Percentiles rank a stretch among this genome's conserved stretches.
Evolutionary conservation across 2,329 filamentous ascomycete species (phyloP).

Genomic region (Sarocladium oryzae): DNA sequence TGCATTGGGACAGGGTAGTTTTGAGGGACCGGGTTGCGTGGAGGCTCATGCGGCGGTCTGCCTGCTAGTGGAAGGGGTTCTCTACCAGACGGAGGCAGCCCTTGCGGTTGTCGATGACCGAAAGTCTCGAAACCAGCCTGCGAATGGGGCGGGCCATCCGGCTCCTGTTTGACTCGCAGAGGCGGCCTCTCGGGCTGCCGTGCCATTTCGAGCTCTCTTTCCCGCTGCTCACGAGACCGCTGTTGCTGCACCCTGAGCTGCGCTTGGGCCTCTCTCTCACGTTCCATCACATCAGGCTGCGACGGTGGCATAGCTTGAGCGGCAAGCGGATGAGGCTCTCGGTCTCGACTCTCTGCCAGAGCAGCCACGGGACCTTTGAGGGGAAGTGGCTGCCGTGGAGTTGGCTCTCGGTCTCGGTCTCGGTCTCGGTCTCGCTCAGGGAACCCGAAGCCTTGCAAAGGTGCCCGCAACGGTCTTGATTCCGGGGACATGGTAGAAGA

Average conservation of each 20-base stretch:
- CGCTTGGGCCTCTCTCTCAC: conserved; percentile 23
- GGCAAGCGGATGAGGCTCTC: conserved; percentile 22
- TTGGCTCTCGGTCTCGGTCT: conserved; percentile 26
- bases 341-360: conserved; percentile 25
- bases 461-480: conserved; percentile 35
- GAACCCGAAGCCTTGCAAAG: conserved; percentile 36
- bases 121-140: conserved; percentile 40
- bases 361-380: conserved; percentile 29
- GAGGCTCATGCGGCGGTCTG: conserved; percentile 35
- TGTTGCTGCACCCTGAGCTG: conserved; percentile 17
- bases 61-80: conserved; percentile 35
- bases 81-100: conserved; percentile 30
- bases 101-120: conserved; percentile 31
- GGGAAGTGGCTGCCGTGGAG: conserved; percentile 31
- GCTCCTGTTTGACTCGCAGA: conserved; percentile 19
- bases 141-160: conserved; percentile 11
- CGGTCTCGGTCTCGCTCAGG: conserved; percentile 35
- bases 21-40: conserved; percentile 22
- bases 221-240: conserved; percentile 16
- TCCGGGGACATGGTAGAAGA: conserved; percentile 20
- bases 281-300: conserved; percentile 27
- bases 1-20: conserved; percentile 23
- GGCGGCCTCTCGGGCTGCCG: conserved; percentile 21
- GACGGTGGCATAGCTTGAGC: conserved; percentile 27
- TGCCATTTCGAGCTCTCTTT: conserved; percentile 17